Conservation (phyloP, 2,329 filamentous ascomycete species). For the Hawksworthiomyces lignivorus region DNA sequence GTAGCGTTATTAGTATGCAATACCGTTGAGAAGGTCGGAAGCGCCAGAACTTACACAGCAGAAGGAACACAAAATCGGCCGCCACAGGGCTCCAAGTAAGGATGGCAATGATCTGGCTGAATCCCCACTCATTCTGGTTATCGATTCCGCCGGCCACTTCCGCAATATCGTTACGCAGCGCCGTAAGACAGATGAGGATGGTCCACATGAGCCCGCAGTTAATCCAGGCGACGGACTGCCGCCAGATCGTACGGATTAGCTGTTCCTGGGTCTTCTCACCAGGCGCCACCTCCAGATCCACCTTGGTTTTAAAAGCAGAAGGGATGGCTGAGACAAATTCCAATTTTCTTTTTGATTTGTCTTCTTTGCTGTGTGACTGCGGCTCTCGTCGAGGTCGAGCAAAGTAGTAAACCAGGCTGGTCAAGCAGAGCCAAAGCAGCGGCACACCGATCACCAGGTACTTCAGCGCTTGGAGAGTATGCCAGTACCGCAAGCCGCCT, state of each 20-base stretch:
- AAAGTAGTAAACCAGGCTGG: neutral
- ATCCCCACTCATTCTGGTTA: constrained; percentile 7
- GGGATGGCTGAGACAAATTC: too few species aligned
- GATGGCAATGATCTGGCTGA: constrained; percentile 15
- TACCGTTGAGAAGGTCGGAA: too few species aligned
- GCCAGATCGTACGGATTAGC: constrained; percentile 4
- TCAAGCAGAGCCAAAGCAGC: constrained; percentile 12
- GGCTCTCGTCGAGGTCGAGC: too few species aligned
- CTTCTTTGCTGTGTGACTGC: too few species aligned
- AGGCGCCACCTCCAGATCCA: neutral
- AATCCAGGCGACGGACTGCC: constrained; percentile 8
- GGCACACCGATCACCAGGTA: constrained; percentile 14
- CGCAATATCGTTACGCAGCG: constrained; percentile 8
- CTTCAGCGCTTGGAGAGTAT: constrained; percentile 7
- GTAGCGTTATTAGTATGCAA: neutral
- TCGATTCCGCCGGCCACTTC: constrained; percentile 8
- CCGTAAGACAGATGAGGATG: constrained; percentile 7
- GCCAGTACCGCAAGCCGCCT: constrained; percentile 13
- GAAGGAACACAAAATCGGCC: constrained; percentile 9
- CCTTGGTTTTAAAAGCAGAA: too few species aligned
- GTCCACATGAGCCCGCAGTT: constrained; percentile 11
- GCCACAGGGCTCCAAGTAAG: constrained; percentile 9
- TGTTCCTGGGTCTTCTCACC: neutral
- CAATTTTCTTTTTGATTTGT: too few species aligned
- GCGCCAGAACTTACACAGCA: constrained; percentile 7